phyloP scores from a whole-genome alignment of 164 flowering plant species.

The Saururus chinensis region DNA sequence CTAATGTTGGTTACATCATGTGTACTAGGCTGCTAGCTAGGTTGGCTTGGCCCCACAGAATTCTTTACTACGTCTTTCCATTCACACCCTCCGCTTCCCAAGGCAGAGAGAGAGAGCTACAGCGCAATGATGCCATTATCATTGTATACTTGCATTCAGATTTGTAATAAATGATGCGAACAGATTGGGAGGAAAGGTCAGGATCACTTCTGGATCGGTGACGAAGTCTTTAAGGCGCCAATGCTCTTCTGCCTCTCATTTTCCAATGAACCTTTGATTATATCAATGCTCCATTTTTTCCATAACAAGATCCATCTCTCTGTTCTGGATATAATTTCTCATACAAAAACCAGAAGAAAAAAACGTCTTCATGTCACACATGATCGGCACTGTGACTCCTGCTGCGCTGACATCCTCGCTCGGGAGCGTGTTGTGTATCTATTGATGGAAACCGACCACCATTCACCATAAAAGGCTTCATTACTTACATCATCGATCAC shows the following conservation, averaged over 20 bases:
- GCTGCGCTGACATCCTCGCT: neutral
- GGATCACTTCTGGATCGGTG: neutral
- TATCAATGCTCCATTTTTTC: neutral
- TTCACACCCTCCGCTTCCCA: neutral
- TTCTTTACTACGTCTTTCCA: neutral
- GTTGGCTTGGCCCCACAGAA: neutral
- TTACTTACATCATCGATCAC: too few species aligned
- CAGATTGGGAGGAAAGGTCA: neutral
- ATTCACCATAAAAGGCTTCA: neutral
- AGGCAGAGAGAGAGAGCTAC: neutral
- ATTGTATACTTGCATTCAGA: neutral
- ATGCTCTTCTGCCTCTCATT: neutral
- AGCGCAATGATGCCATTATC: neutral
- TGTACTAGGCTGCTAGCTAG: neutral
- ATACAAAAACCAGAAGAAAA: too few species aligned
- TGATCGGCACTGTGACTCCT: neutral
- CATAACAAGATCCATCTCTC: neutral
- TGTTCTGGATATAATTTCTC: too few species aligned
- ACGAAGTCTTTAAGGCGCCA: neutral
- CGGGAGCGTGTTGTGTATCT: neutral
- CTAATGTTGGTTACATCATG: neutral
- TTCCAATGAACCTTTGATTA: neutral
- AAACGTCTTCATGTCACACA: neutral
- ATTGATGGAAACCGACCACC: neutral
- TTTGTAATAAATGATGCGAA: neutral